phyloP scores from a whole-genome alignment of 805 yeast species.

The Kazachstania bromeliacearum region DNA sequence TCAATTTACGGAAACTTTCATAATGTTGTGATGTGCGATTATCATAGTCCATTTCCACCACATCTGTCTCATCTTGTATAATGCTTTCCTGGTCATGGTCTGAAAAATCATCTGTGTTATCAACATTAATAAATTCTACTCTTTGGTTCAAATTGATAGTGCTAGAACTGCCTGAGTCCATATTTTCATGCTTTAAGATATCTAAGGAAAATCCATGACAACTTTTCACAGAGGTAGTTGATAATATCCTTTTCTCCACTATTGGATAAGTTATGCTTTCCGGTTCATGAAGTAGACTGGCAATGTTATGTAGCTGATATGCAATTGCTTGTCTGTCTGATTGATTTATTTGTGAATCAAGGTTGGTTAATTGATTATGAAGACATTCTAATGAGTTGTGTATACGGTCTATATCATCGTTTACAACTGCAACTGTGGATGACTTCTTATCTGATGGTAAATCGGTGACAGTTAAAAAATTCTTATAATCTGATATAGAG shows the following conservation, averaged over 20 bases:
- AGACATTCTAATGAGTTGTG: background rate
- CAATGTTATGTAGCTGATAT: too few relatives aligned
- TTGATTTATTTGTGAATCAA: background rate
- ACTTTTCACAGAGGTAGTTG: background rate
- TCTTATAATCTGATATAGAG: background rate
- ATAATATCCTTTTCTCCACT: background rate
- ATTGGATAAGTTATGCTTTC: too few relatives aligned
- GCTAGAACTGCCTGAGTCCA: background rate
- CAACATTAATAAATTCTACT: constrained; percentile 5
- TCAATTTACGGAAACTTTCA: constrained; percentile 4
- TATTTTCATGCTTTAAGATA: constrained; percentile 9
- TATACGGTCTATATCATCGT: background rate
- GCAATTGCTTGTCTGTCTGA: background rate
- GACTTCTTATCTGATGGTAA: too few relatives aligned
- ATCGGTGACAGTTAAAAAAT: background rate
- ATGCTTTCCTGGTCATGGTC: constrained; percentile 1
- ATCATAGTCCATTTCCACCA: background rate
- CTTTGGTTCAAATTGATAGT: constrained; percentile 2
- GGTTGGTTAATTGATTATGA: background rate
- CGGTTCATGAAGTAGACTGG: too few relatives aligned
- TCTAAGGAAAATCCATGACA: constrained; percentile 18
- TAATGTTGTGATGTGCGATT: background rate
- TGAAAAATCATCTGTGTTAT: constrained; percentile 4
- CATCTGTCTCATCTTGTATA: background rate
- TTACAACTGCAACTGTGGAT: background rate